Conservation (phyloP, 1,139 yeast species). For the Komagataea norvegica region DNA sequence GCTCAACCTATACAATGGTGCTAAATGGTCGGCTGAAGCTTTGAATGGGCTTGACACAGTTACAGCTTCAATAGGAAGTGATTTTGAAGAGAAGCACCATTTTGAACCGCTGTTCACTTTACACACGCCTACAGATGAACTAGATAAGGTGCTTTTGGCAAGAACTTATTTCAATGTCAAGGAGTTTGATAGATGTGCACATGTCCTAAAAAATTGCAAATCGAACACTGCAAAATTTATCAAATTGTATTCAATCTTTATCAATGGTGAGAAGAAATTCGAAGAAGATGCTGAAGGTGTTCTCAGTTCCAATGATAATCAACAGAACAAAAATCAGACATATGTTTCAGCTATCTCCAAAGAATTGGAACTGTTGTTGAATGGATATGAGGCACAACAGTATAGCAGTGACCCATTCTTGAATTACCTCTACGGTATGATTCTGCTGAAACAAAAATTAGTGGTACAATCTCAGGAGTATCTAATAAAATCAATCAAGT, state of each 20-base stretch:
- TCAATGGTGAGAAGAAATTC: conserved; percentile 69
- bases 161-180: conserved; percentile 74
- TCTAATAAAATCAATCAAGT: conserved; percentile 47
- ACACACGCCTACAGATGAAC: conserved; percentile 30
- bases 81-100: neutral
- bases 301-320: conserved; percentile 41
- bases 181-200: conserved; percentile 79
- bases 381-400: neutral
- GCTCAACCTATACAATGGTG: conserved; percentile 58
- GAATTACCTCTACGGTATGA: conserved; percentile 63
- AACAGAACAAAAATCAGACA: conserved; percentile 26
- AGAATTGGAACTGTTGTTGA: conserved; percentile 32
- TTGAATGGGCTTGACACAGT: conserved; percentile 42
- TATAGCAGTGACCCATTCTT: conserved; percentile 47
- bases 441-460: conserved; percentile 61
- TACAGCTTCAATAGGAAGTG: too few species aligned
- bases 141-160: conserved; percentile 52
- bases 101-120: conserved; percentile 2
- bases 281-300: conserved; percentile 73
- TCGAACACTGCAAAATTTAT: conserved; percentile 60
- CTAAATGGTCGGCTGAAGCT: conserved; percentile 86
- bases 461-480: conserved; percentile 52
- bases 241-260: conserved; percentile 59
- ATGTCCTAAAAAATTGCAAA: conserved; percentile 46
- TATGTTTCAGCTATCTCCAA: conserved; percentile 32